phyloP scores from a whole-genome alignment of 1,284 basidiomycete genomes.

The Coniferiporia weirii region DNA sequence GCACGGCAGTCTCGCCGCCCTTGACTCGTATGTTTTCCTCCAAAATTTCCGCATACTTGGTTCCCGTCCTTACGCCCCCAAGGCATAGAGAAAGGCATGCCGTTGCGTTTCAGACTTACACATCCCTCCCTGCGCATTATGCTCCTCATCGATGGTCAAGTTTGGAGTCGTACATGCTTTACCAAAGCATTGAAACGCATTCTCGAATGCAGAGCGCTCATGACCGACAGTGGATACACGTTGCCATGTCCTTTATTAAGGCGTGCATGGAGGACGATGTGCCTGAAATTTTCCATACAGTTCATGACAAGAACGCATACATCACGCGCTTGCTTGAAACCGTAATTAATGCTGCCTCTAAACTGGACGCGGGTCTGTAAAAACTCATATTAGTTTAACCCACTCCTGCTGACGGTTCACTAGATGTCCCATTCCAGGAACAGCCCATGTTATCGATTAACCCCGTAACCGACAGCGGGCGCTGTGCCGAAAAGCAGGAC shows the following conservation, averaged over 20 bases:
- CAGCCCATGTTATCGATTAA: slow-evolving; percentile 60
- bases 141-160: slow-evolving; percentile 73
- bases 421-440: slow-evolving; percentile 62
- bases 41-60: slow-evolving; percentile 18
- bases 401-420: slow-evolving; percentile 3
- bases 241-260: slow-evolving; percentile 64
- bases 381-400: not conserved
- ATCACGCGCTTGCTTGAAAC: slow-evolving; percentile 47
- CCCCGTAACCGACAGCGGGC: slow-evolving; percentile 38
- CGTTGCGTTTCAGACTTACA: slow-evolving; percentile 63
- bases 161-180: slow-evolving; percentile 72
- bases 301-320: slow-evolving; percentile 48
- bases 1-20: slow-evolving; percentile 77
- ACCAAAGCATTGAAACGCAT: slow-evolving; percentile 64
- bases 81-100: slow-evolving; percentile 64
- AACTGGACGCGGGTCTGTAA: slow-evolving; percentile 52
- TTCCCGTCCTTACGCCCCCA: not conserved
- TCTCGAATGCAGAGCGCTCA: slow-evolving; percentile 41
- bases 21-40: slow-evolving; percentile 66
- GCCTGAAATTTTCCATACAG: slow-evolving; percentile 46
- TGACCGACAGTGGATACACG: slow-evolving; percentile 71
- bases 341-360: slow-evolving; percentile 43
- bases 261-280: slow-evolving; percentile 53
- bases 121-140: slow-evolving; percentile 78
- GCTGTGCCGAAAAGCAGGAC: slow-evolving; percentile 52